Conservation (phyloP, 2,329 filamentous ascomycete species). For the Verticillium tricorpus region DNA sequence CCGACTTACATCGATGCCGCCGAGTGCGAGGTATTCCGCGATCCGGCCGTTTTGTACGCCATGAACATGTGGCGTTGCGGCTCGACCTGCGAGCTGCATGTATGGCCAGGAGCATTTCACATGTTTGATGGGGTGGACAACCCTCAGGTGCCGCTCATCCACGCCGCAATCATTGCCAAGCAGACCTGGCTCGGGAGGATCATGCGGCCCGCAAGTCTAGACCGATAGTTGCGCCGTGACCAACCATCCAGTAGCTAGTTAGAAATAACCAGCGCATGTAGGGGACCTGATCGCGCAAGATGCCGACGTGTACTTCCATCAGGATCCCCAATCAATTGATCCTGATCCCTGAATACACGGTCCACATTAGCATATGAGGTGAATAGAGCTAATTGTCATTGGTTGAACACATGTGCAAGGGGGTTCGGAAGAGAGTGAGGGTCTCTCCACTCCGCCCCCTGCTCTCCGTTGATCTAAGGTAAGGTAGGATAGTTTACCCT, state of each 20-base stretch:
- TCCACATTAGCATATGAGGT: constrained; percentile 1
- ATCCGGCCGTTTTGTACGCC: constrained; percentile 14
- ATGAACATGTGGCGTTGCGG: constrained; percentile 15
- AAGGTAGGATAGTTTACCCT: not conserved
- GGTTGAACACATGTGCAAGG: not conserved
- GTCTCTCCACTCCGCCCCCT: not conserved
- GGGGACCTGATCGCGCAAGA: not conserved
- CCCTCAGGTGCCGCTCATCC: constrained; percentile 12
- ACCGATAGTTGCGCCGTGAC: not conserved
- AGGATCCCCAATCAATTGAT: not conserved
- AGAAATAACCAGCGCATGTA: not conserved
- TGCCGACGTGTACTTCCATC: not conserved
- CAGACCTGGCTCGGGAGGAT: constrained; percentile 11
- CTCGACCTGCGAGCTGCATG: constrained; percentile 15
- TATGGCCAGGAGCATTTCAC: constrained; percentile 16
- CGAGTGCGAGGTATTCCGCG: constrained; percentile 16
- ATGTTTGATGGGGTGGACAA: constrained; percentile 14
- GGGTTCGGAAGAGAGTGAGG: not conserved
- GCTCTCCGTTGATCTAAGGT: not conserved
- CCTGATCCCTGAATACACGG: not conserved
- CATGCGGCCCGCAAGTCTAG: constrained; percentile 2
- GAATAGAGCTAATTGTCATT: constrained; percentile 13
- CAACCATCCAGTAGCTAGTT: not conserved
- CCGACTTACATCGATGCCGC: constrained; percentile 16
- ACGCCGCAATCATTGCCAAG: constrained; percentile 10